Conservation (phyloP, 1,284 basidiomycete species). For the Leccinum griseonigrum region DNA sequence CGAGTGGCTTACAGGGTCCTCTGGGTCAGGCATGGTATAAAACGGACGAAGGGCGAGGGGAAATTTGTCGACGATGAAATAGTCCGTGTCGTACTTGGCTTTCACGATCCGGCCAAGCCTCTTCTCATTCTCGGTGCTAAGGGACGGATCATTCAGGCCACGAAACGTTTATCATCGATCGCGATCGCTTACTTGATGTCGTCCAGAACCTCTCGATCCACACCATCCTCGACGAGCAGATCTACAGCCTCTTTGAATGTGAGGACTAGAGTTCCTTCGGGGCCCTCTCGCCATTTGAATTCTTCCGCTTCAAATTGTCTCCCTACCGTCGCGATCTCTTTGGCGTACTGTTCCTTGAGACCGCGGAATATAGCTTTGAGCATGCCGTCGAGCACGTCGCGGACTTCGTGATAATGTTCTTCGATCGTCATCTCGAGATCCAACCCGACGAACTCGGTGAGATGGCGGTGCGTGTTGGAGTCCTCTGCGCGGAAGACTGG, state of each 20-base stretch:
- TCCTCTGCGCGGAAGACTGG: constrained; percentile 98
- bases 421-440: constrained; percentile 99
- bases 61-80: constrained; percentile 98
- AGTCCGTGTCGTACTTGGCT: constrained; percentile 94
- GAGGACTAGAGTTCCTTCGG: constrained; percentile 73
- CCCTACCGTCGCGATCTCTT: constrained; percentile 80
- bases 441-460: constrained; percentile 98
- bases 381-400: constrained; percentile 84
- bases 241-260: constrained; percentile 88
- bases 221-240: constrained; percentile 82
- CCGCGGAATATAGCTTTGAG: constrained; percentile 84
- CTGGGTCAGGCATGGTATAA: constrained; percentile 97
- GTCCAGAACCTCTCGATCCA: constrained; percentile 70
- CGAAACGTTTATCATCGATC: neutral
- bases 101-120: constrained; percentile 86
- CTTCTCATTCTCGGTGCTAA: constrained; percentile 90
- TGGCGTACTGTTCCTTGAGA: constrained; percentile 72
- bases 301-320: constrained; percentile 91
- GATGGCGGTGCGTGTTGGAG: constrained; percentile 95
- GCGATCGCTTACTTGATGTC: constrained; percentile 74
- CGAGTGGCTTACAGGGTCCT: constrained; percentile 65
- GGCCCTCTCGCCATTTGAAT: constrained; percentile 73
- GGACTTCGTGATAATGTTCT: constrained; percentile 96
- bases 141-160: constrained; percentile 8
- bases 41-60: constrained; percentile 92